Evolutionary conservation across 2,329 filamentous ascomycete species (phyloP).

Genomic region (Fusarium coicis): DNA sequence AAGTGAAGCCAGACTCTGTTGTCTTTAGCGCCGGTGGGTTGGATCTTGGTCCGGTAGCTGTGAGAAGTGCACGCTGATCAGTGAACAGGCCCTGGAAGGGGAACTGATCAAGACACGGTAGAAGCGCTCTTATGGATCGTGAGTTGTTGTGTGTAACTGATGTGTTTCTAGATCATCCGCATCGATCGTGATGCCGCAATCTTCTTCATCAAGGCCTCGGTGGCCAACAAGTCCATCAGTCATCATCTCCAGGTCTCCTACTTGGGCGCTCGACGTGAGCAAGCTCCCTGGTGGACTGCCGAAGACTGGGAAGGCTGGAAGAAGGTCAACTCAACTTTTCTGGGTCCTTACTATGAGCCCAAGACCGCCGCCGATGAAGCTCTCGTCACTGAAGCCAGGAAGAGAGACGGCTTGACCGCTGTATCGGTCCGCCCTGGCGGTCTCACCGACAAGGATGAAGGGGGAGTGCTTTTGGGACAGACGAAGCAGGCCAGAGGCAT

Average conservation of each 20-base stretch:
- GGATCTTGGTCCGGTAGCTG: neutral
- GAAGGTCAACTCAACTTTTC: constrained; percentile 52
- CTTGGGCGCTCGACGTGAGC: constrained; percentile 58
- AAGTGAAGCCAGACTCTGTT: constrained; percentile 69
- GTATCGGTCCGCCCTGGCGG: constrained; percentile 62
- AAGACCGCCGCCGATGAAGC: constrained; percentile 66
- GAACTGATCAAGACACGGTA: constrained; percentile 55
- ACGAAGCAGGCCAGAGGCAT: constrained; percentile 50
- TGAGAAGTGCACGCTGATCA: constrained; percentile 16
- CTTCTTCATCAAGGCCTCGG: constrained; percentile 38
- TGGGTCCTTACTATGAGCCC: constrained; percentile 63
- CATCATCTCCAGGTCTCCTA: constrained; percentile 72
- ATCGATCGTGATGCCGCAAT: constrained; percentile 44
- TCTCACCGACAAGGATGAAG: constrained; percentile 58
- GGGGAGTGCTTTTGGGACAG: constrained; percentile 55
- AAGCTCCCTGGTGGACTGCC: constrained; percentile 62
- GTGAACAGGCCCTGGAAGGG: constrained; percentile 32
- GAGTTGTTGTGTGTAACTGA: constrained; percentile 5
- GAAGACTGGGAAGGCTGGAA: constrained; percentile 55
- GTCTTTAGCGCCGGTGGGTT: constrained; percentile 67
- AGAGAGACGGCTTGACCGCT: constrained; percentile 52
- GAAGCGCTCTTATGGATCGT: neutral
- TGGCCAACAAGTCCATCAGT: constrained; percentile 51
- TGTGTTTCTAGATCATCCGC: constrained; percentile 31
- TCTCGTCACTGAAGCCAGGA: constrained; percentile 56